These are phyloP conservation scores for Kodamaea hsintzibuensis DNA, from an alignment of 805 yeast species.

Conservation along the genomic window DNA sequence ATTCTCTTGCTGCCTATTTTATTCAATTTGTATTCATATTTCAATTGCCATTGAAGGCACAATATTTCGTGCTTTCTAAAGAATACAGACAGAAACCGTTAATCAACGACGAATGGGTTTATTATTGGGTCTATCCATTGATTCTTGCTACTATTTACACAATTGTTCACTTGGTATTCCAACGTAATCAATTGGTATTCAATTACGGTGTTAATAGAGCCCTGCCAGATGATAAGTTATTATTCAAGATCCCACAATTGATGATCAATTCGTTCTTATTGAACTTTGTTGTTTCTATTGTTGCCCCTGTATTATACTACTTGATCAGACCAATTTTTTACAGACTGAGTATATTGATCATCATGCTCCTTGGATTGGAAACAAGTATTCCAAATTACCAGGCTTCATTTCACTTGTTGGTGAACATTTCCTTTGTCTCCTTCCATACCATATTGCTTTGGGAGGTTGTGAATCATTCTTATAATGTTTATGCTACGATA, in stretches of 20 bases:
- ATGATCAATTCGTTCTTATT: slow-evolving; percentile 41
- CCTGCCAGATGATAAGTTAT: slow-evolving; percentile 39
- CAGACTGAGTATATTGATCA: slow-evolving; percentile 27
- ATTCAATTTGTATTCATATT: slow-evolving; percentile 25
- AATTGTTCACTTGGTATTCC: slow-evolving; percentile 51
- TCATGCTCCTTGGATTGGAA: slow-evolving; percentile 38
- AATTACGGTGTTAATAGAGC: slow-evolving; percentile 40
- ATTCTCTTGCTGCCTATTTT: slow-evolving; percentile 23
- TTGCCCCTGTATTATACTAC: slow-evolving; percentile 41
- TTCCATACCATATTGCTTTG: slow-evolving; percentile 43
- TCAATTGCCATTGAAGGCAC: slow-evolving; percentile 27
- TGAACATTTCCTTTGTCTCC: slow-evolving; percentile 31
- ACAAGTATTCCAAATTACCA: slow-evolving; percentile 39
- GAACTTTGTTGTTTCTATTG: slow-evolving; percentile 25
- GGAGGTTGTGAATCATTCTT: slow-evolving; percentile 59
- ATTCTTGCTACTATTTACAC: slow-evolving; percentile 48
- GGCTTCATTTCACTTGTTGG: slow-evolving; percentile 29
- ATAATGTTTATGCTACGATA: slow-evolving; percentile 64
- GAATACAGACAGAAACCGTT: slow-evolving; percentile 40
- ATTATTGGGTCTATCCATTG: slow-evolving; percentile 48
- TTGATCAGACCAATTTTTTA: slow-evolving; percentile 46
- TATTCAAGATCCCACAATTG: slow-evolving; percentile 27
- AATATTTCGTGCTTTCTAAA: slow-evolving; percentile 36
- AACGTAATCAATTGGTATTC: slow-evolving; percentile 55
- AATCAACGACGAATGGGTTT: slow-evolving; percentile 47